Evolutionary conservation across 768 basidiomycete genomes (phyloP), one percentile per base, ranked within the genome.

Genomic region (Ramaria sp.): DNA sequence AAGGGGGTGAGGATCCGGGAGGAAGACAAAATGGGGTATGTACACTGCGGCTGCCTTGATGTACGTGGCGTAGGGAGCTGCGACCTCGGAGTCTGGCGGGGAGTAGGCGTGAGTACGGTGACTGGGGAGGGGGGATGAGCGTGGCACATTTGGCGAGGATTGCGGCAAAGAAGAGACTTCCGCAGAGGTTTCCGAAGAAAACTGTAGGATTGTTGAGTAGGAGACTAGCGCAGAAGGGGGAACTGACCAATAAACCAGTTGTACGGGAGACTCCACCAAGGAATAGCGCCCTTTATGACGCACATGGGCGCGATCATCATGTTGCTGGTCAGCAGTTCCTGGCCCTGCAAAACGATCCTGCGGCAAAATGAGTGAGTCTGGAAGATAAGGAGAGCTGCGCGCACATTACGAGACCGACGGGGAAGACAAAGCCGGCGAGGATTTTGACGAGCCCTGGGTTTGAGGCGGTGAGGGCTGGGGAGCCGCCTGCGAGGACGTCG

Each of bases 261-360:
- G 41, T 79, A 64, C 13, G 75, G 77, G 38, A 87, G 65, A 41
- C 79, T 71, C 84, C 84, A 87, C 77, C 78, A 79, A 5, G 85
- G 85, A 47, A 87, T 69, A 0, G 72, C 77, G 18, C 80, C 66
- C 60, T 76, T 85, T 36, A 77, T 56, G 13, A 76, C 65, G 18
- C 80, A 83, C 81, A 87, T 86, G 8, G 85, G 82, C 60, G 84
- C 81, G 10, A 77, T 73, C 82, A 88, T 77, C 77, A 88, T 79
- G 62, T 85, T 84, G 61, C 84, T 85, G 47, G 85, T 87, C 34
- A 87, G 64, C 0, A 88, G 73, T 55, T 88, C 85, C 42, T 79
- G 71, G 1, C 81, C 81, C 66, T 85, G 81, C 13, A 87, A 69
- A 13, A 83, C 74, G 57, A 88, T 85, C 85, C 85, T 87, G 58